Percentiles rank a stretch among this genome's conserved stretches.
These are phyloP conservation scores for Acrasis kona DNA, from an alignment of 78 protist genomes.

Conservation along the genomic window DNA sequence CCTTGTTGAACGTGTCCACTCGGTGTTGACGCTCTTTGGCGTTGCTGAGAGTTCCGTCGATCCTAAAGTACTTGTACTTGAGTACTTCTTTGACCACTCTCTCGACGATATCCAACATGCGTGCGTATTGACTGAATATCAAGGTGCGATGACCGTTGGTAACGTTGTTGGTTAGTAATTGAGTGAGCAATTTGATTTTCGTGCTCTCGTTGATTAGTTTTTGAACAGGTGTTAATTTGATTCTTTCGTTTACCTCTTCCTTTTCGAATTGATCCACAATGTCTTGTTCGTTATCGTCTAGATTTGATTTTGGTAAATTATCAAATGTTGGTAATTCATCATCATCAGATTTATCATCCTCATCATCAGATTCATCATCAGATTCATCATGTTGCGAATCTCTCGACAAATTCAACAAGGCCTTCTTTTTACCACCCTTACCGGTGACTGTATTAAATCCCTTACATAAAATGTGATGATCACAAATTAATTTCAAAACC, in stretches of 20 bases:
- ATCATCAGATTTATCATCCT: neutral
- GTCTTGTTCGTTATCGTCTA: no score
- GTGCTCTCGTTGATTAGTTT: no score
- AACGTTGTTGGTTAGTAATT: constrained; percentile 68
- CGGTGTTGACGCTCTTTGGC: constrained; percentile 14
- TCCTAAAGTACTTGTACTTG: constrained; percentile 34
- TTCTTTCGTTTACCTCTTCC: no score
- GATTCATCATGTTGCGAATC: neutral
- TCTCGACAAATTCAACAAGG: neutral
- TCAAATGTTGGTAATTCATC: neutral
- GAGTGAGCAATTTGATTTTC: constrained; percentile 56
- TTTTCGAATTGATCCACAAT: no score
- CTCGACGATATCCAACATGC: constrained; percentile 87
- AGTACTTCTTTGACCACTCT: neutral
- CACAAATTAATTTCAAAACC: constrained; percentile 54
- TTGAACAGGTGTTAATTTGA: no score
- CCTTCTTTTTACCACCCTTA: neutral
- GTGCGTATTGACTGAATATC: constrained; percentile 86
- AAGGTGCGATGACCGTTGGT: constrained; percentile 62
- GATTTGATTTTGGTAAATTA: no score
- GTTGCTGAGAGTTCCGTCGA: constrained; percentile 90
- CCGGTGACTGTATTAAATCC: neutral
- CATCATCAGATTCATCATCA: neutral
- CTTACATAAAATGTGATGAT: constrained; percentile 13
- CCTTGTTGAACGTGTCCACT: constrained; percentile 46